Evolutionary conservation across 1,139 yeast genomes (phyloP).

Genomic region (Geotrichum bryndzae): DNA sequence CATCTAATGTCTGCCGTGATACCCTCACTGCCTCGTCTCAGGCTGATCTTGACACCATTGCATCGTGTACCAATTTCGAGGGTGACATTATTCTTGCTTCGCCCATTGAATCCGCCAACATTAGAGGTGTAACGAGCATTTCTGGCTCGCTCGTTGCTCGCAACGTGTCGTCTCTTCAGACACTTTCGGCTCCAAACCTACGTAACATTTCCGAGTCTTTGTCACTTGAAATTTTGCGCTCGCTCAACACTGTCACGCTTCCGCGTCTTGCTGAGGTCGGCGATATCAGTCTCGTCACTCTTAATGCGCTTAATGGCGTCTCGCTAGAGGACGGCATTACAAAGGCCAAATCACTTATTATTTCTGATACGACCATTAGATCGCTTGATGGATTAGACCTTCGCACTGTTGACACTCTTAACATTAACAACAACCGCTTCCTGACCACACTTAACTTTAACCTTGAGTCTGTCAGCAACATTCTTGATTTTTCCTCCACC

Average conservation of each 20-base stretch:
- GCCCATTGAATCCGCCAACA: constrained; percentile 43
- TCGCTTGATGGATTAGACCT: constrained; percentile 79
- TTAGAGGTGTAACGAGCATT: constrained; percentile 56
- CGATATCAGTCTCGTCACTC: constrained; percentile 67
- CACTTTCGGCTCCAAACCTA: constrained; percentile 73
- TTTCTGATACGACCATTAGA: constrained; percentile 81
- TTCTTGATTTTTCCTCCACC: constrained; percentile 76
- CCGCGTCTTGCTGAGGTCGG: constrained; percentile 81
- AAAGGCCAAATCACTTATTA: constrained; percentile 62
- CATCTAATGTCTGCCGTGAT: constrained; percentile 22
- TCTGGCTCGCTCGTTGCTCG: constrained; percentile 66
- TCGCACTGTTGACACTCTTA: constrained; percentile 60
- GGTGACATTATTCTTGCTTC: constrained; percentile 68
- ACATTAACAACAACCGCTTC: constrained; percentile 82
- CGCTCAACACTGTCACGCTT: constrained; percentile 61
- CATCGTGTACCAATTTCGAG: constrained; percentile 70
- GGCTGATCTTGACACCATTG: constrained; percentile 64
- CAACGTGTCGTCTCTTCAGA: constrained; percentile 57
- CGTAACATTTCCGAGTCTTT: constrained; percentile 68
- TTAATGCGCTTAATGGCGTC: constrained; percentile 69
- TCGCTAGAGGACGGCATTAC: constrained; percentile 72
- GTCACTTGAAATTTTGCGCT: constrained; percentile 56
- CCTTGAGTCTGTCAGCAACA: constrained; percentile 65
- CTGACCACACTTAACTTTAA: constrained; percentile 67
- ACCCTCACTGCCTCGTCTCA: constrained; percentile 49